Base-by-base conservation (phyloP, 2,329 filamentous ascomycete genomes). In the Conoideocrella luteorostrata region DNA sequence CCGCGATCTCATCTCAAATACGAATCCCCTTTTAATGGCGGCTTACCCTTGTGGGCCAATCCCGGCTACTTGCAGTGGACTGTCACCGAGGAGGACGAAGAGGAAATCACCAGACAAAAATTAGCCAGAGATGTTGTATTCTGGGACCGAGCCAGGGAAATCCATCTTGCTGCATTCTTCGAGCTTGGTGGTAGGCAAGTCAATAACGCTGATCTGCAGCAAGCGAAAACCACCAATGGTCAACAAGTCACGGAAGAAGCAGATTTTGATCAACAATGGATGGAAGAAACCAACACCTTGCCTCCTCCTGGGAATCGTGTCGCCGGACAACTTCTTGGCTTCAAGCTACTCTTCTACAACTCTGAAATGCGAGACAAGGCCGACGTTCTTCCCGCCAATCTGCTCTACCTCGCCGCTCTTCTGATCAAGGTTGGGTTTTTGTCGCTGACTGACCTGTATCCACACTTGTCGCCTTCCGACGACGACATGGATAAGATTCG, bases 371-470 rank as follows among this genome's bases (percentile, higher is more conserved):
- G 91, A 44, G 80, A 87, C 47, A 76, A 82, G 43, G 71, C 77
- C 1, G 93, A 97, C 56, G 74, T 82, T 3, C 73, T 97, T 2
- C 93, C 93, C 0, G 87, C 93, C 30, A 98, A 98, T 54, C 74
- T 98, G 3, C 88, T 97, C 23, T 95, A 93, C 53, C 77, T 98
- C 15, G 85, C 90, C 0, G 90, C 93, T 1, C 76, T 97, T 26
- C 77, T 98, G 23, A 90, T 98, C 66, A 98, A 98, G 66, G 87
- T 96, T 52, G 94, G 93, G 2, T 98, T 98, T 62, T 88, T 98
- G 47, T 96, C 93, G 2, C 70, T 98, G 6, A 77, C 81, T 41
- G 93, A 98, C 58, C 71, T 98, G 2, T 97, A 95, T 61, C 84
- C 89, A 13, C 93, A 98, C 61, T 75, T 98, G 1, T 94, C 89